Base-by-base conservation (phyloP, 164 flowering plant genomes). In the Kalanchoe fedtschenkoi region DNA sequence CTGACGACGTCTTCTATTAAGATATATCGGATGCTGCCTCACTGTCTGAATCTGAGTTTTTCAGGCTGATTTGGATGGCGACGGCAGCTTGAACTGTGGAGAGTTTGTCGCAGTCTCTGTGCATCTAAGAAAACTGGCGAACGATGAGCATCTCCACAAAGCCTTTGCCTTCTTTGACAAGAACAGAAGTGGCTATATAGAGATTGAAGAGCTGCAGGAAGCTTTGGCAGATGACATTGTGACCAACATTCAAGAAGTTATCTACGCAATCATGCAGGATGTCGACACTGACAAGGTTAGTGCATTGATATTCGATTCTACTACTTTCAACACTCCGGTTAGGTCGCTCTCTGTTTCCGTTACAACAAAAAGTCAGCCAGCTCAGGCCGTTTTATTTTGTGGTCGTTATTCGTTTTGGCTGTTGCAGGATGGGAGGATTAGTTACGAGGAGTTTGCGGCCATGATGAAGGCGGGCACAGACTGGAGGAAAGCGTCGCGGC, bases 401-500 rank as follows among this genome's bases (percentile, higher is more conserved):
- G 46, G n/a, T 44, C 24, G 22, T n/a, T 44, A 15, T 42, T 29
- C 32, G 38, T 0, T 37, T 22, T 32, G 13, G 33, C 8, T 58
- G 13, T 11, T 66, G 68, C 81, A 88, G 96, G 96, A 88, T 69
- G 96, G 96, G 17, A 69, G 77, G 6, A 88, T 88, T 66, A 88
- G 96, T 72, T 88, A 84, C 19, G 91, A 84, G 10, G 96, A 88
- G 71, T 88, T 88, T 77, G 79, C 87, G 0, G 69, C 78, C 10
- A 88, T 88, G 96, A 88, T 86, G 96, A 88, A 84, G 75, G 85
- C 90, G 0, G 96, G 96, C 21, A 88, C 96, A 29, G 92, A 88
- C 74, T 88, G 96, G 96, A 81, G 96, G 68, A 88, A 88, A 77
- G 96, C 90, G 15, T 88, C 95, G n/a, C 77, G 91, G 62, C 95